Base-by-base conservation (phyloP, 805 yeast genomes). In the Candida tammaniensis region DNA sequence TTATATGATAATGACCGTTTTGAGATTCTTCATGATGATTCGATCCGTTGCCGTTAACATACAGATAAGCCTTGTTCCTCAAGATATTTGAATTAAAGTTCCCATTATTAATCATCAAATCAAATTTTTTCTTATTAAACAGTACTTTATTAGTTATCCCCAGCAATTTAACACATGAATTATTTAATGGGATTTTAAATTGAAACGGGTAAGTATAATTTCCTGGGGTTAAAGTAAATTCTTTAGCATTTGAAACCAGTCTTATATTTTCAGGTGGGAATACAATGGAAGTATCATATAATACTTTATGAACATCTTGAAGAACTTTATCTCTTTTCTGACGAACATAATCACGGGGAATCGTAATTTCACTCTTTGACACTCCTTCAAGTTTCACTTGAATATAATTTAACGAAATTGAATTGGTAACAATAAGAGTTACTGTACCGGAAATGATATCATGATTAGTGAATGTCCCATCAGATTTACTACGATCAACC, bases 371-470 rank as follows among this genome's bases (percentile, higher is more conserved):
- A 0, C 78, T 56, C 24, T 49, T 51, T 8, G 77, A 52, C 1
- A 70, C 51, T 1, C 80, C 82, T 44, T 73, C 74, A 11, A 76
- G 54, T 44, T 76, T 75, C 27, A 75, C 78, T 40, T 69, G 73
- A 24, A 76, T 68, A 41, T 61, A 61, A 24, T 64, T 64, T 23
- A 76, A 52, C 2, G 71, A 48, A n/a, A 71, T 55, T 8, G 75
- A 63, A 3, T 62, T 51, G 7, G 64, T 53, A 5, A 64, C 70
- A 11, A 53, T 54, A 33, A 74, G 52, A 10, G 47, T 43, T 1
- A 75, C 69, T 4, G 37, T 43, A 0, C 80, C 80, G 22, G 51
- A 36, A 8, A 75, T 52, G 6, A 53, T 49, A 37, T 74, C 80
- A 39, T 64, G 49, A 40, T 70, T 72, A 21, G 78, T 72, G 48